Evolutionary conservation across 2,329 filamentous ascomycete species (phyloP).

Genomic region (Ilyonectria destructans): DNA sequence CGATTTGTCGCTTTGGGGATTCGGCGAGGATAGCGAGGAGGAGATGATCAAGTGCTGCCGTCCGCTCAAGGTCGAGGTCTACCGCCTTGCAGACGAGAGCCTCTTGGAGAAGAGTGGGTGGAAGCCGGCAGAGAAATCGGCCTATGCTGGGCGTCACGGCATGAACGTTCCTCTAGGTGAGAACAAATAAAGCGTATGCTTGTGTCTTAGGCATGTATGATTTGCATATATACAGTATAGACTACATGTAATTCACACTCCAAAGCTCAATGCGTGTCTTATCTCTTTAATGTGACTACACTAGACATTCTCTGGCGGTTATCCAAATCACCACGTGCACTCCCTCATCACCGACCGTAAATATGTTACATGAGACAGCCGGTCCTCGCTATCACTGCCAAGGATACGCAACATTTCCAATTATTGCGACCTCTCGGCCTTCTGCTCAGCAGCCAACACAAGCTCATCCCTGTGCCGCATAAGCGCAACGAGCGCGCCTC

Average conservation of each 20-base stretch:
- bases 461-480: slow-evolving; percentile 48
- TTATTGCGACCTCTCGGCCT: slow-evolving; percentile 45
- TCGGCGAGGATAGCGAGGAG: slow-evolving; percentile 77
- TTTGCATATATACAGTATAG: neutral
- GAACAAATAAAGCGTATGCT: slow-evolving; percentile 25
- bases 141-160: slow-evolving; percentile 64
- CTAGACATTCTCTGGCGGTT: too few relatives aligned
- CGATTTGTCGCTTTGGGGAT: slow-evolving; percentile 87
- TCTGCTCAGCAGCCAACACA: slow-evolving; percentile 43
- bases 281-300: too few relatives aligned
- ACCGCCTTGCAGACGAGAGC: slow-evolving; percentile 69
- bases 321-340: too few relatives aligned
- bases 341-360: too few relatives aligned
- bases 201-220: neutral
- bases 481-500: slow-evolving; percentile 44
- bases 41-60: slow-evolving; percentile 81
- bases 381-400: too few relatives aligned
- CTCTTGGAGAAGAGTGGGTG: slow-evolving; percentile 71
- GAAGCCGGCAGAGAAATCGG: slow-evolving; percentile 72
- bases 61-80: slow-evolving; percentile 83
- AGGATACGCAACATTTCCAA: neutral
- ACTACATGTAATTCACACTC: slow-evolving; percentile 14
- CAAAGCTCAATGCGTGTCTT: neutral
- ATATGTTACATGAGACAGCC: too few relatives aligned
- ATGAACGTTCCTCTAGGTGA: slow-evolving; percentile 46